Conservation (phyloP, 1,284 basidiomycete species). For the Afroboletus lepidellus region DNA sequence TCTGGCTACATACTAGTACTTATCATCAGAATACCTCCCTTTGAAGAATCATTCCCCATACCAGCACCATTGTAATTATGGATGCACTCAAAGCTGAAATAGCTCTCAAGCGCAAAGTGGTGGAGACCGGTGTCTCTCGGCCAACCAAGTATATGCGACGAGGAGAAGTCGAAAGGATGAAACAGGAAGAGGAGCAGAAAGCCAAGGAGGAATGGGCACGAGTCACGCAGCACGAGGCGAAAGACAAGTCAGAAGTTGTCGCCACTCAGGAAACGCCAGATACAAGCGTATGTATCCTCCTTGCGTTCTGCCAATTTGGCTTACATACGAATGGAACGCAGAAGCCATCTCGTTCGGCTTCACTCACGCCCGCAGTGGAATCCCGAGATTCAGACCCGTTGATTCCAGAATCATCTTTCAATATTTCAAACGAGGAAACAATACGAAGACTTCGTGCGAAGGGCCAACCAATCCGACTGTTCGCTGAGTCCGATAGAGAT, state of each 20-base stretch:
- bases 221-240: conserved; percentile 35
- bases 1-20: no score
- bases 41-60: conserved; percentile 1
- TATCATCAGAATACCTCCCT: neutral
- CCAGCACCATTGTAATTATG: conserved; percentile 45
- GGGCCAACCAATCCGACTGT: conserved; percentile 92
- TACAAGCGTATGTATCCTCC: conserved; percentile 43
- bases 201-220: conserved; percentile 48
- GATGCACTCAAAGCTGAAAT: conserved; percentile 88
- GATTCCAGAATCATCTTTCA: conserved; percentile 69
- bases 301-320: conserved; percentile 26
- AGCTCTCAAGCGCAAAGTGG: conserved; percentile 78
- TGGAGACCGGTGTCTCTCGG: conserved; percentile 45
- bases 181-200: conserved; percentile 60
- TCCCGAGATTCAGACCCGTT: conserved; percentile 42
- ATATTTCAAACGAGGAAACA: conserved; percentile 92
- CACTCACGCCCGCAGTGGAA: conserved; percentile 41
- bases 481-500: conserved; percentile 95
- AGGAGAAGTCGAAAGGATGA: conserved; percentile 76
- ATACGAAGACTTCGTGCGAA: conserved; percentile 85
- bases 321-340: conserved; percentile 51
- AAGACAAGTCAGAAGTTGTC: conserved; percentile 27
- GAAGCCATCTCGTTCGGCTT: conserved; percentile 39
- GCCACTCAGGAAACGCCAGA: conserved; percentile 15
- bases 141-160: conserved; percentile 85